Evolutionary conservation across 2,329 filamentous ascomycete species (phyloP), one percentile per base, ranked within the genome.

Genomic region (Xylariaceae sp.): DNA sequence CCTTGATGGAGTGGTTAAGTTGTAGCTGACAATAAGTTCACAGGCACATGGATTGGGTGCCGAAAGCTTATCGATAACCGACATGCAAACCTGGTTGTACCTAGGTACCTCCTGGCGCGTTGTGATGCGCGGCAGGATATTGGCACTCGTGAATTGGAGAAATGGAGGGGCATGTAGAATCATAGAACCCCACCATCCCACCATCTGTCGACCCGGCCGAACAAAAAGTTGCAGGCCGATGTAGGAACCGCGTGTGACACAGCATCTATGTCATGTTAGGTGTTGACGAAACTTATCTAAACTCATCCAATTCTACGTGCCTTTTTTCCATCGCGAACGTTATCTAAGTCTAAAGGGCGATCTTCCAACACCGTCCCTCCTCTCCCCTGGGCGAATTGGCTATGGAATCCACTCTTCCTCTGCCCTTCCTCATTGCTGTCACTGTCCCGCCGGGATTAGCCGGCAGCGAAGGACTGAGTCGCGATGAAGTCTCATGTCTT

Each of bases 401-500:
- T 54, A 86, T 86, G 82, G 83, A 86, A 67, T 82, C 81, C 30
- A 82, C 77, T 52, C 73, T 85, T 18, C 80, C 82, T 10, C 70
- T 86, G 45, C 83, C 82, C 19, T 85, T 86, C 62, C 71, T 86
- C 52, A 71, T 83, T 66, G 75, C 76, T 61, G 75, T 85, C 53
- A 71, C 76, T 55, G 71, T 78, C 44, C 73, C 75, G 1, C 73
- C 74, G 22, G 73, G 71, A 39, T 68, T 80, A 55, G 68, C 70
- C 48, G 71, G 75, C 38, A 67, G 69, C 44, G 73, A 78, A 47
- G 81, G 81, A 49, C 72, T 86, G 52, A 78, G 66, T 32, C 72
- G 70, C 51, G 75, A 77, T 45, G 80, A 86, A 64, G 70, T 86
- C 40, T 75, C 77, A 18, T 76, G 81, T 52, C 71, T 86, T 27